phyloP scores from a whole-genome alignment of 441 rosid species.

The Sinapis alba region DNA sequence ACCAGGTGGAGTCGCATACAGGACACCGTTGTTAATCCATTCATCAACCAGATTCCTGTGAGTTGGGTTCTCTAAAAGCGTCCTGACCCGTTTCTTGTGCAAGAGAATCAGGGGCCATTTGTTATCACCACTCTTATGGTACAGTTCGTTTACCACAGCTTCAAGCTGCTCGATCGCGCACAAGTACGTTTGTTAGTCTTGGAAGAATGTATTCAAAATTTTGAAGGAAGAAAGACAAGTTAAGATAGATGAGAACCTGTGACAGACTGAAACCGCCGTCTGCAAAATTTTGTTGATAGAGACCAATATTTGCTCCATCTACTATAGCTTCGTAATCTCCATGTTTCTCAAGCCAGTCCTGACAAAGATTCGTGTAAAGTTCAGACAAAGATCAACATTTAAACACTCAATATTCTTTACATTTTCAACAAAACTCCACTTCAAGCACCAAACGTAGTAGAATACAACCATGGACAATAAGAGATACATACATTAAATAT shows the following conservation, averaged over 20 bases:
- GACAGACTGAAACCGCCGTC: conserved; percentile 77
- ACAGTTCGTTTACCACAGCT: conserved; percentile 64
- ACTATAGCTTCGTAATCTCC: conserved; percentile 64
- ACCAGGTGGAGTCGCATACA: conserved; percentile 81
- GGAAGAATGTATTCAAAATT: neutral
- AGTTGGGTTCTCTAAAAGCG: conserved; percentile 58
- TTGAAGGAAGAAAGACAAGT: neutral
- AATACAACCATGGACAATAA: neutral
- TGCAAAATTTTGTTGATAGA: conserved; percentile 84
- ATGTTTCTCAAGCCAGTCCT: conserved; percentile 79
- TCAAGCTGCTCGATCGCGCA: conserved; percentile 76
- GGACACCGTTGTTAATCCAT: conserved; percentile 61
- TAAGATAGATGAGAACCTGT: conserved; percentile 53
- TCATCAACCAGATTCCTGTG: conserved; percentile 58
- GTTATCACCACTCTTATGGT: conserved; percentile 50
- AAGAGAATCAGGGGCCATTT: conserved; percentile 69
- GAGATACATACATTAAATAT: neutral
- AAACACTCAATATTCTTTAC: neutral
- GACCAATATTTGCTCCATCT: conserved; percentile 94
- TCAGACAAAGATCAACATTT: neutral
- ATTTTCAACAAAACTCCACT: neutral
- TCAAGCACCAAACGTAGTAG: neutral
- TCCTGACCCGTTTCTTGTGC: conserved; percentile 67
- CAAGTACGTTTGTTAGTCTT: conserved; percentile 24
- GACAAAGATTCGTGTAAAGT: neutral